Evolutionary conservation across 441 rosid genomes (phyloP), one percentile per base, ranked within the genome.

Genomic region (Codiaeum variegatum): DNA sequence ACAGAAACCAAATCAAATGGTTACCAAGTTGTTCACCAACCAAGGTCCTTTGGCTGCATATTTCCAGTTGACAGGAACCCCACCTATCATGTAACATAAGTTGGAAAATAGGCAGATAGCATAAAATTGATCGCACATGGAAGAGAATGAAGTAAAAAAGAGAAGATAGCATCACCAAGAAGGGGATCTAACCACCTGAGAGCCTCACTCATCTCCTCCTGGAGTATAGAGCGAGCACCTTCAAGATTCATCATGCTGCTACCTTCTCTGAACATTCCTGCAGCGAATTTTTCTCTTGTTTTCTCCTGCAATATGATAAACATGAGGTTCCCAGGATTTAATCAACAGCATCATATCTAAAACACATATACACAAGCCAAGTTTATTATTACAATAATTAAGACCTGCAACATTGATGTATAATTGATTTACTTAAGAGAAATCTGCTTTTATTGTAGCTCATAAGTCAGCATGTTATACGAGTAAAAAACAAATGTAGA

Each of bases 241-340:
- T 74, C 19, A 65, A 71, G n/a, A 71, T 61, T 68, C 54, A 58
- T 66, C 73, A 81, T 21, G 58, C 77, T 19, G 80, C 74, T 6
- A 73, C 78, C 51, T 62, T 55, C 36, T 71, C 55, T 6, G 66
- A 49, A 58, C 5, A 18, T 62, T 66, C 62, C 8, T 32, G 55
- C 36, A 0, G 56, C 2, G 54, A 16, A 18, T 60, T 19, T 55
- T 78, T 73, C 38, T 76, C 75, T 65, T 51, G 67, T 70, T 62
- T 75, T 73, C 55, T 79, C 86, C 88, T 81, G 79, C 74, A 71
- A 59, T 42, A 74, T 18, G 34, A 49, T 28, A 19, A 55, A 70
- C 19, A 10, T 16, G 65, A 24, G 12, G n/a, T 21, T 40, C 59
- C 38, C 34, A 51, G 36, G 38, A 49, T 6, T 75, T 24, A 19